A percentile compares a stretch with the other conserved stretches of the same genome.
These are phyloP conservation scores for Fomitopsis pulvina DNA, from an alignment of 768 basidiomycete species.

Conservation along the genomic window DNA sequence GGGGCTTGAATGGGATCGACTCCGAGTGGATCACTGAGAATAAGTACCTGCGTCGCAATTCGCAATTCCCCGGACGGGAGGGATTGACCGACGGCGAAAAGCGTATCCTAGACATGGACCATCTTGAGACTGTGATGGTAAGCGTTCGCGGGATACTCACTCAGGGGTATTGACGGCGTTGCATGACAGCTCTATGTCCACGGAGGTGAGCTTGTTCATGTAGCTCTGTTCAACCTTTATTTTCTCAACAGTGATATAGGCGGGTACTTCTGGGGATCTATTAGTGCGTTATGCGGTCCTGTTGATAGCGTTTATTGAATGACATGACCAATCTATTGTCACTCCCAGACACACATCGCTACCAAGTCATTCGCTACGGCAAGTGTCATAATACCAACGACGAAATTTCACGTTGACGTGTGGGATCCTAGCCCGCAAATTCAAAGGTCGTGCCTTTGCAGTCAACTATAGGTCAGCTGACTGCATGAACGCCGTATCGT, in stretches of 20 bases:
- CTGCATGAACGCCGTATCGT: no score
- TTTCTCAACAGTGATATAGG: constrained; percentile 27
- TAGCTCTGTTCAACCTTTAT: neutral
- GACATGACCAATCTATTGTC: neutral
- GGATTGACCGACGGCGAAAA: constrained; percentile 32
- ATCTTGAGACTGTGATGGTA: constrained; percentile 52
- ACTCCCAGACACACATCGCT: constrained; percentile 55
- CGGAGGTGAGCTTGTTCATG: constrained; percentile 41
- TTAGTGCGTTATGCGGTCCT: constrained; percentile 47
- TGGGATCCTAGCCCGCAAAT: constrained; percentile 56
- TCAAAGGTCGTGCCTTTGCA: constrained; percentile 60
- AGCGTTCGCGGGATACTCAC: constrained; percentile 5
- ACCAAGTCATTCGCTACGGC: constrained; percentile 55
- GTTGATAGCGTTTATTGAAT: neutral
- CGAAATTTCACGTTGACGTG: constrained; percentile 9
- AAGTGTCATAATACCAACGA: constrained; percentile 3
- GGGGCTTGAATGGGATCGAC: constrained; percentile 63
- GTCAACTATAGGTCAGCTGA: constrained; percentile 46
- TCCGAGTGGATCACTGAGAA: constrained; percentile 56
- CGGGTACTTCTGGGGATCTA: constrained; percentile 62
- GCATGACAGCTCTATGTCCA: constrained; percentile 53
- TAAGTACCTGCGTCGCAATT: constrained; percentile 30
- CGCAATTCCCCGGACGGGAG: constrained; percentile 20
- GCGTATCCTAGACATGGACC: constrained; percentile 43
- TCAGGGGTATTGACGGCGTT: constrained; percentile 7